Percentiles rank a stretch among this genome's conserved stretches.
Conservation (phyloP, 257 asterid genomes). For the Rhazya stricta region DNA sequence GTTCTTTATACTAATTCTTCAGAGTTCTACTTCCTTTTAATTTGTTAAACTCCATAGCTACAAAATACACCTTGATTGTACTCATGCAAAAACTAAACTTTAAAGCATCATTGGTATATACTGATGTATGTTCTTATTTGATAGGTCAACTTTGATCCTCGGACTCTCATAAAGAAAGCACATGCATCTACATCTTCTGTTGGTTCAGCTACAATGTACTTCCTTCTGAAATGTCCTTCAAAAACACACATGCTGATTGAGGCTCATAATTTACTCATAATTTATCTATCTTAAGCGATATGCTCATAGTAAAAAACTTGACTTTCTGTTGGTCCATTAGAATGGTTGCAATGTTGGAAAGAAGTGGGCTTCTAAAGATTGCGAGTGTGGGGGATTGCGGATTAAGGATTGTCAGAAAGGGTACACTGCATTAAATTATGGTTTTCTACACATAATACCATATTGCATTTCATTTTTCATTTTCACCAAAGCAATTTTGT, state of each 20-base stretch:
- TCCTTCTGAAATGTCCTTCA: constrained; percentile 14
- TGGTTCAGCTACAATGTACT: constrained; percentile 87
- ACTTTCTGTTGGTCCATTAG: constrained; percentile 29
- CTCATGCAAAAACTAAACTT: neutral
- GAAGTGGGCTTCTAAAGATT: constrained; percentile 60
- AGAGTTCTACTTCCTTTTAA: neutral
- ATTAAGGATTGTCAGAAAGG: constrained; percentile 61
- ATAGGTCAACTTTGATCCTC: constrained; percentile 68
- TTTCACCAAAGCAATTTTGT: neutral
- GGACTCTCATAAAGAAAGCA: constrained; percentile 66
- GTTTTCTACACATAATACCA: neutral
- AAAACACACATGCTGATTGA: neutral
- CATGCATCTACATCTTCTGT: constrained; percentile 75
- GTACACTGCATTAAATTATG: constrained; percentile 20
- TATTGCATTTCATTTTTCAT: neutral
- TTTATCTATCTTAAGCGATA: neutral
- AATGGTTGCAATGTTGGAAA: constrained; percentile 75
- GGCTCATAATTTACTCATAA: neutral
- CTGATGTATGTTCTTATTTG: constrained; percentile 10
- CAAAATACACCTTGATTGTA: neutral
- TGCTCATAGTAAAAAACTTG: neutral
- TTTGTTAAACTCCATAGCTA: neutral
- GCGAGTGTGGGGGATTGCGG: constrained; percentile 94
- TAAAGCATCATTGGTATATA: neutral
- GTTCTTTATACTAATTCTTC: neutral